phyloP scores from a whole-genome alignment of 768 basidiomycete species.

The Russula sp. region DNA sequence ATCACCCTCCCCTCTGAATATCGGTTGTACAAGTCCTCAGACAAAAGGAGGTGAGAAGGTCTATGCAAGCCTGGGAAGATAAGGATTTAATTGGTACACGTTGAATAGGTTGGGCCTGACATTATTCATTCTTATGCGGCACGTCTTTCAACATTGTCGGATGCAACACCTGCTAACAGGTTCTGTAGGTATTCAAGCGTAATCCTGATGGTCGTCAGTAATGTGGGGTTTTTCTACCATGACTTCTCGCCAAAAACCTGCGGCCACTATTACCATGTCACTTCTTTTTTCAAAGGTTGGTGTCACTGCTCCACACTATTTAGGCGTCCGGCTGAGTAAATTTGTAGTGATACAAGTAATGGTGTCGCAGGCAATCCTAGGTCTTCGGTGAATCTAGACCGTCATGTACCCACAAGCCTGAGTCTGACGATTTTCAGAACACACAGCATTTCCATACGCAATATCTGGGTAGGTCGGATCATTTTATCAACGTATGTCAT shows the following conservation, averaged over 20 bases:
- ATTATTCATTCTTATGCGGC: neutral
- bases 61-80: neutral
- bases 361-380: neutral
- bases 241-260: slow-evolving; percentile 45
- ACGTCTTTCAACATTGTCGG: neutral
- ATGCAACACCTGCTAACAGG: slow-evolving; percentile 23
- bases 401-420: slow-evolving; percentile 33
- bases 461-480: slow-evolving; percentile 36
- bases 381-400: neutral
- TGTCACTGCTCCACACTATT: neutral
- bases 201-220: slow-evolving; percentile 43
- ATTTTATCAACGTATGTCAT: slow-evolving; percentile 37
- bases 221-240: slow-evolving; percentile 51
- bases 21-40: slow-evolving; percentile 10
- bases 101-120: neutral
- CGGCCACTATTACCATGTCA: slow-evolving; percentile 42
- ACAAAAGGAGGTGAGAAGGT: neutral
- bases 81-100: neutral
- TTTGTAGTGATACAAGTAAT: slow-evolving; percentile 44
- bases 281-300: slow-evolving; percentile 58
- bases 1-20: slow-evolving; percentile 17
- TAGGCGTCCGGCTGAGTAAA: neutral
- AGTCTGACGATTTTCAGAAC: slow-evolving; percentile 42
- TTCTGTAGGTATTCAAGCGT: slow-evolving; percentile 29
- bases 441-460: slow-evolving; percentile 50